Evolutionary conservation across 441 rosid species (phyloP).

Genomic region (Hura crepitans): DNA sequence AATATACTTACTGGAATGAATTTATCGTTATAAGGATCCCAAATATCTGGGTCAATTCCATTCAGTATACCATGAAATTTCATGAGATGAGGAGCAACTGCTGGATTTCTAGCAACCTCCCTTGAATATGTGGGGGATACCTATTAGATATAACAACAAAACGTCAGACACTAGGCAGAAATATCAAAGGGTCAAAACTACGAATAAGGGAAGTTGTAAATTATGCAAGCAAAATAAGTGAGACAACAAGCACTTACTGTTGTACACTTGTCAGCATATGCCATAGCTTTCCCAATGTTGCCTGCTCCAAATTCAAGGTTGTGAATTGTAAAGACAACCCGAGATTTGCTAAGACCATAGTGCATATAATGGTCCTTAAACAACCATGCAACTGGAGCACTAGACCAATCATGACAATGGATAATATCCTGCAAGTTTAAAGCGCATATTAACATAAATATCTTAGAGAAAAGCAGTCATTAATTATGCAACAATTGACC

Average conservation of each 20-base stretch:
- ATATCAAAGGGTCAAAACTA: not conserved
- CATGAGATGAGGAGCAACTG: constrained; percentile 62
- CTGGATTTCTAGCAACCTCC: constrained; percentile 78
- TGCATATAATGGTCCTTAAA: constrained; percentile 77
- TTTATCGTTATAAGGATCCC: constrained; percentile 90
- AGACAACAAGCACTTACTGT: constrained; percentile 49
- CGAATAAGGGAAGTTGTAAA: not conserved
- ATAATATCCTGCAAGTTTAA: constrained; percentile 70
- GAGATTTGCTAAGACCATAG: constrained; percentile 76
- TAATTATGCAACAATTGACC: not conserved
- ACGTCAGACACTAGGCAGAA: constrained; percentile 7
- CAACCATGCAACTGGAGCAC: constrained; percentile 88
- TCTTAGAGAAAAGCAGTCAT: not conserved
- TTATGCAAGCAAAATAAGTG: not conserved
- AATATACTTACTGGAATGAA: constrained; percentile 68
- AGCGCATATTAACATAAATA: constrained; percentile 15
- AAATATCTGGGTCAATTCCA: constrained; percentile 91
- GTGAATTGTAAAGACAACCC: constrained; percentile 88
- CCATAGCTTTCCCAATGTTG: constrained; percentile 78
- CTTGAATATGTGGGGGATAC: constrained; percentile 77
- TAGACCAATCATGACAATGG: constrained; percentile 98
- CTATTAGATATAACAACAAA: constrained; percentile 36
- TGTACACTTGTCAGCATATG: constrained; percentile 76
- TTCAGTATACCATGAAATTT: constrained; percentile 92
- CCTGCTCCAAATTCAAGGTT: constrained; percentile 84